A percentile compares a stretch with the other conserved stretches of the same genome.
These are phyloP conservation scores for Camelina neglecta DNA, from an alignment of 345 rosid genomes.

Conservation along the genomic window DNA sequence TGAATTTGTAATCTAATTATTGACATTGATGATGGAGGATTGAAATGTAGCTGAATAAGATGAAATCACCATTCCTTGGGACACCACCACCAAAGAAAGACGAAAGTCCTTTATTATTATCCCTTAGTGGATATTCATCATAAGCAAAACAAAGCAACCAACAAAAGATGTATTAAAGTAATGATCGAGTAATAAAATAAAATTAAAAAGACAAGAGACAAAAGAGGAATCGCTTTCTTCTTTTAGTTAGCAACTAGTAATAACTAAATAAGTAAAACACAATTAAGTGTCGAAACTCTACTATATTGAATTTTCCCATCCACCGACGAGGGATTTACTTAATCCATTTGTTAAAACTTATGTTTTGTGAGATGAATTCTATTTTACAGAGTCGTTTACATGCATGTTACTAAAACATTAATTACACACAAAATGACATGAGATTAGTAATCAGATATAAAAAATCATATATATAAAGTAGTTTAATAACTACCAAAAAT, in stretches of 20 bases:
- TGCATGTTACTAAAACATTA: not conserved
- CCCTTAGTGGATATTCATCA: slow-evolving; percentile 38
- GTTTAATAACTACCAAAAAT: not conserved
- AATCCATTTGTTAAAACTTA: not conserved
- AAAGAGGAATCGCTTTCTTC: slow-evolving; percentile 27
- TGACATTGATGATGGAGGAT: not conserved
- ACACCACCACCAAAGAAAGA: not conserved
- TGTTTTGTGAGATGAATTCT: not conserved
- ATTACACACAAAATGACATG: not conserved
- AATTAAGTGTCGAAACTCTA: not conserved
- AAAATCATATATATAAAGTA: not conserved
- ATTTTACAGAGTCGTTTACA: not conserved
- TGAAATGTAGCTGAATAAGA: slow-evolving; percentile 12
- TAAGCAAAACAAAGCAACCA: slow-evolving; percentile 32
- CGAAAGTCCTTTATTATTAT: slow-evolving; percentile 19
- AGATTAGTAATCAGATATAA: not conserved
- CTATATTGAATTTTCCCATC: not conserved
- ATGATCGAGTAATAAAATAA: not conserved
- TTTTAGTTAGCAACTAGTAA: slow-evolving; percentile 14
- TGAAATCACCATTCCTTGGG: slow-evolving; percentile 29
- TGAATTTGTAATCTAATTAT: not conserved
- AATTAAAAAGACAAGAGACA: not conserved
- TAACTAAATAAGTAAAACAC: not conserved
- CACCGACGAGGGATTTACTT: slow-evolving; percentile 10
- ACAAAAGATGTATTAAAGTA: slow-evolving; percentile 26